Percentiles rank a stretch among this genome's conserved stretches.
Conservation (phyloP, 192 early-diverging fungal species). For the Rhizoclosmatium sp. region DNA sequence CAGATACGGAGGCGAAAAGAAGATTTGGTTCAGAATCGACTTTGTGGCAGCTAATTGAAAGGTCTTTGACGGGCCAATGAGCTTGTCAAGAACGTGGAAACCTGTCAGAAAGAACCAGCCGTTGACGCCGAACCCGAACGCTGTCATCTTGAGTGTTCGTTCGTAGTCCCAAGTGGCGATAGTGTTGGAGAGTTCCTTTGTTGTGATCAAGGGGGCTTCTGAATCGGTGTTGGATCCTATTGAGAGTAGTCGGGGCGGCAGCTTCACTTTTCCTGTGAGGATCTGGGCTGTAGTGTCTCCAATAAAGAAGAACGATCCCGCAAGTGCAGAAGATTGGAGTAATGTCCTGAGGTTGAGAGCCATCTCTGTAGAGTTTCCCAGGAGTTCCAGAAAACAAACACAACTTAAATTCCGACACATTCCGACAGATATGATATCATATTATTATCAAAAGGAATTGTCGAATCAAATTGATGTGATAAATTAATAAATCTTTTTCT, state of each 20-base stretch:
- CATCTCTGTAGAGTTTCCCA: background rate
- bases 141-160: slow-evolving; percentile 15
- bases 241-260: background rate
- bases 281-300: slow-evolving; percentile 17
- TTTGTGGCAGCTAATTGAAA: slow-evolving; percentile 20
- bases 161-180: background rate
- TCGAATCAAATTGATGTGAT: too few relatives aligned
- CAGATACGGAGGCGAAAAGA: slow-evolving; percentile 27
- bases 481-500: too few relatives aligned
- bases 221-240: background rate
- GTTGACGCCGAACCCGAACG: slow-evolving; percentile 34
- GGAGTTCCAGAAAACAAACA: too few relatives aligned
- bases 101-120: slow-evolving; percentile 23
- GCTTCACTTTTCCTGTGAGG: background rate
- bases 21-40: slow-evolving; percentile 24
- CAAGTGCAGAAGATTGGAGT: slow-evolving; percentile 12
- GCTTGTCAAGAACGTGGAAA: slow-evolving; percentile 23
- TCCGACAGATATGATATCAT: too few relatives aligned
- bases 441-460: too few relatives aligned
- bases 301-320: slow-evolving; percentile 26
- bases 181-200: background rate
- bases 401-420: too few relatives aligned
- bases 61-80: slow-evolving; percentile 17
- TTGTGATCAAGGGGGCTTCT: background rate
- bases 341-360: slow-evolving; percentile 10